Evolutionary conservation across 192 early-diverging fungal genomes (phyloP).

Genomic region (Podila horticola): DNA sequence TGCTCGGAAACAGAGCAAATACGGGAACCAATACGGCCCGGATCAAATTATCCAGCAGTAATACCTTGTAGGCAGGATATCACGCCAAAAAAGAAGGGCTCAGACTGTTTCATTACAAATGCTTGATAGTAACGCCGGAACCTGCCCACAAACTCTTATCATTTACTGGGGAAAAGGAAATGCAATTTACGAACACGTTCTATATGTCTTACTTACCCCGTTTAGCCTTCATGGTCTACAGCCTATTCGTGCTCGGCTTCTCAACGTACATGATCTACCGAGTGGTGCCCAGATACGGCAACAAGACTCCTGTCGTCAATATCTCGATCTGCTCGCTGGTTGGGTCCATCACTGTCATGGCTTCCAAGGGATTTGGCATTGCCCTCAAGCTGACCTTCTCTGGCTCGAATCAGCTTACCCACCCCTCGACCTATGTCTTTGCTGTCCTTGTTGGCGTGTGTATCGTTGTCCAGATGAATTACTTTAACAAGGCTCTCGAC

Average conservation of each 20-base stretch:
- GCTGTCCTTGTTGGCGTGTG: conserved; percentile 79
- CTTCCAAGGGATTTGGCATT: conserved; percentile 94
- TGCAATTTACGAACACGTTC: background rate
- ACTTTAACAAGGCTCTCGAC: conserved; percentile 97
- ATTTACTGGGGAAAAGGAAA: background rate
- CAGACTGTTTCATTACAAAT: no score
- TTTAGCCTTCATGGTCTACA: conserved; percentile 85
- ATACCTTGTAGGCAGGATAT: no score
- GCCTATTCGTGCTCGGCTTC: conserved; percentile 68
- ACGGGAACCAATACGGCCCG: no score
- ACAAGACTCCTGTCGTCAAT: conserved; percentile 85
- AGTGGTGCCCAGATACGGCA: conserved; percentile 84
- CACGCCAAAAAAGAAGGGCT: no score
- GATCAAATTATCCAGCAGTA: no score
- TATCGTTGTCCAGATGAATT: conserved; percentile 97
- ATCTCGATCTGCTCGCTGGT: conserved; percentile 96
- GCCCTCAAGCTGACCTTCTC: conserved; percentile 93
- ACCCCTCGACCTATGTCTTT: conserved; percentile 92
- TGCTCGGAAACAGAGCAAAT: no score
- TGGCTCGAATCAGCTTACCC: conserved; percentile 90
- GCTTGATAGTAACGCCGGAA: no score
- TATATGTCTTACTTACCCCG: background rate
- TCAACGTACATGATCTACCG: conserved; percentile 83
- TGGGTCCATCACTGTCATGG: conserved; percentile 92
- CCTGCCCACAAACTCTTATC: no score